Evolutionary conservation across 2,329 filamentous ascomycete genomes (phyloP).

Genomic region (Alternaria triticina): DNA sequence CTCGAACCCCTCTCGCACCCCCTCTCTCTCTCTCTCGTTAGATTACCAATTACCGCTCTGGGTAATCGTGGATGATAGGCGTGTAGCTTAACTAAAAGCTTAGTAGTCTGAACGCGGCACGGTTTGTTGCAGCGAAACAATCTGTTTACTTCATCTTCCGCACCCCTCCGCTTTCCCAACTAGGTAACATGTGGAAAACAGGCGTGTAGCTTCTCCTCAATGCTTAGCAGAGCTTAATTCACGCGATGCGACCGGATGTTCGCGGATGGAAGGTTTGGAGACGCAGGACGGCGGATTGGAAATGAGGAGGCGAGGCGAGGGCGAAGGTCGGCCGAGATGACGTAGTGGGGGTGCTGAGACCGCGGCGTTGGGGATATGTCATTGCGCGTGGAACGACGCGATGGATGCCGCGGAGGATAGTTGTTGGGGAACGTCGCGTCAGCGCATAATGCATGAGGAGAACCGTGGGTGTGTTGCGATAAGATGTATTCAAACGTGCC

Average conservation of each 20-base stretch:
- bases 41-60: not conserved
- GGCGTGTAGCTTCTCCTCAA: slow-evolving; percentile 3
- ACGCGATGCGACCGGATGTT: not conserved
- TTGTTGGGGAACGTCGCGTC: not conserved
- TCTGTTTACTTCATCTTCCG: not conserved
- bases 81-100: slow-evolving; percentile 1
- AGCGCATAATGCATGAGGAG: not conserved
- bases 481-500: not conserved
- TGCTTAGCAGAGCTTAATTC: not conserved
- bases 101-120: not conserved
- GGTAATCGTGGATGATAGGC: slow-evolving; percentile 5
- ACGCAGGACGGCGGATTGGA: not conserved
- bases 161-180: not conserved
- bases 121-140: not conserved
- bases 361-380: not conserved
- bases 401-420: not conserved
- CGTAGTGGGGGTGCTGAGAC: not conserved
- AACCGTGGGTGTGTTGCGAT: not conserved
- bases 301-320: not conserved
- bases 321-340: slow-evolving; percentile 1
- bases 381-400: not conserved
- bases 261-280: not conserved
- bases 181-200: not conserved
- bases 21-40: not conserved
- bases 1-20: not conserved